These are phyloP conservation scores for Zygnema cylindricum DNA, from an alignment of 139 green algal species.

Conservation along the genomic window DNA sequence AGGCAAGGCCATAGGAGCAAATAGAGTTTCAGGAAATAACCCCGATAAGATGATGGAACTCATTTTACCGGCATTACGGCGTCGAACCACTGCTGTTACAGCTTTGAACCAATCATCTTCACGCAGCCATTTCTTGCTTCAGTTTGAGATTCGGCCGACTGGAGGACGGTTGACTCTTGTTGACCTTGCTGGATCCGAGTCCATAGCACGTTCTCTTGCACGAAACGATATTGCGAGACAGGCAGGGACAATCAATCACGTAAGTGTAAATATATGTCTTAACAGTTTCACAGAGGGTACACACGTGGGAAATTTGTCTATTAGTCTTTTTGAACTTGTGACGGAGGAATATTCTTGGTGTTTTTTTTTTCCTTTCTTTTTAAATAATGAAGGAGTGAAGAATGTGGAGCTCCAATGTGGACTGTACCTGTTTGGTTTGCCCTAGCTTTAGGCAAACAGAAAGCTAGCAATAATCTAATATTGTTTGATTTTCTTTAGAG, in stretches of 20 bases:
- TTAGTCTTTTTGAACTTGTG: too few species aligned
- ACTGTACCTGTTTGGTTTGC: too few species aligned
- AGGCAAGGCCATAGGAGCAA: conserved; percentile 3
- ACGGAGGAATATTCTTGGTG: too few species aligned
- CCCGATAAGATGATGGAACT: conserved; percentile 18
- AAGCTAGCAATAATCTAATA: too few species aligned
- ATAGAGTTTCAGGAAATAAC: conserved; percentile 12
- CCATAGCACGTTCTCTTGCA: not conserved
- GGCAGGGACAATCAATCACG: conserved; percentile 41
- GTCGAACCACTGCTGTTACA: conserved; percentile 8
- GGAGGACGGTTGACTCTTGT: conserved; percentile 28
- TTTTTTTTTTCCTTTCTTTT: too few species aligned
- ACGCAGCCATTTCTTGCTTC: conserved; percentile 36
- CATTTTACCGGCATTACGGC: conserved; percentile 21
- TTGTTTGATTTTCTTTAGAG: too few species aligned
- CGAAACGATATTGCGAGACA: conserved; percentile 19
- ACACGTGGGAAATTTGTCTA: too few species aligned
- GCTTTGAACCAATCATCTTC: conserved; percentile 4
- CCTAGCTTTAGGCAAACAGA: too few species aligned
- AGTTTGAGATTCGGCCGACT: conserved; percentile 15
- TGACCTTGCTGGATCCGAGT: conserved; percentile 37
- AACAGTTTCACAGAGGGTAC: too few species aligned
- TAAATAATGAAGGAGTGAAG: too few species aligned
- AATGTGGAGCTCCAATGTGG: too few species aligned
- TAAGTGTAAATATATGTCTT: too few species aligned